Base-by-base conservation (phyloP, 2,329 filamentous ascomycete species). In the Pseudonectria buxi region DNA sequence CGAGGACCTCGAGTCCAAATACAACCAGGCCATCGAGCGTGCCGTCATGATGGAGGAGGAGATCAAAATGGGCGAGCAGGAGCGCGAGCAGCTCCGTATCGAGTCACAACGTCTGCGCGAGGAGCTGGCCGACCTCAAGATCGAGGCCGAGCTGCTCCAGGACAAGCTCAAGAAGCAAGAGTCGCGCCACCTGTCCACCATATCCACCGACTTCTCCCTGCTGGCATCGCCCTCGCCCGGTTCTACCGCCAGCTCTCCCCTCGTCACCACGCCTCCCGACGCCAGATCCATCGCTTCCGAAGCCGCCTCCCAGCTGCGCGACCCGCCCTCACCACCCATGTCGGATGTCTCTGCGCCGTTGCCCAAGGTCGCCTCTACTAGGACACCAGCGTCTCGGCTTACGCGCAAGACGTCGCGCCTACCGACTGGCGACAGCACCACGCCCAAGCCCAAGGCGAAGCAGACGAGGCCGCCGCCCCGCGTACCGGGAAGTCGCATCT, bases 1-100 rank as follows among this genome's bases (percentile, higher is more conserved):
- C 43, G 92, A 98, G 64, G 92, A 98, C 57, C 72, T 98, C 61
- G 92, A 98, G 64, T 90, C 85, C 44, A 98, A 96, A 63, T 95
- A 92, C 63, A 96, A 95, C 59, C 78, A 94, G 37, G 79, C 89
- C 4, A 94, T 98, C 50, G 92, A 98, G 65, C 75, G 90, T 35
- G 81, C 76, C 9, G 92, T 98, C 16, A 78, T 98, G 74, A 76
- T 95, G 65, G 92, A 98, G 58, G 89, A 95, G 60, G 92, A 96
- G 61, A 84, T 96, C 54, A 90, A 83, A 63, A 75, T 78, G 29
- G 86, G 87, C 30, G 92, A 98, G 56, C 85, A 94, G 63, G 92
- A 98, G 62, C 79, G 92, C 54, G 92, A 98, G 61, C 65, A 69
- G 7, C 69, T 98, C 42, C 80, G 92, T 33, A 95, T 98, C 51